These are phyloP conservation scores for Termitomyces sp. DNA, from an alignment of 768 basidiomycete genomes.

Conservation along the genomic window DNA sequence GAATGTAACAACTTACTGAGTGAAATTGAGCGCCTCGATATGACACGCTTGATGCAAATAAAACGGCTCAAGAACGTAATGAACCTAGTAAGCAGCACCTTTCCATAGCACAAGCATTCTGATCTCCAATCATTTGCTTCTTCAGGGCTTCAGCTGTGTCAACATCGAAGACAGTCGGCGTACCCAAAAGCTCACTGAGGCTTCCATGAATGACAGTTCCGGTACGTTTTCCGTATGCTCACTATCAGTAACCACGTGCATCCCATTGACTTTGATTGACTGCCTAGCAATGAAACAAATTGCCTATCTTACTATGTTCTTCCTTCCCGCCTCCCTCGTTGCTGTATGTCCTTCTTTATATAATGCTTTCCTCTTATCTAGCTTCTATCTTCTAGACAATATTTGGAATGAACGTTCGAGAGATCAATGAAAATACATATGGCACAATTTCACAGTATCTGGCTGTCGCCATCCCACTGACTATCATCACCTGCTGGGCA, in stretches of 20 bases:
- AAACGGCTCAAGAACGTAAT: conserved; percentile 45
- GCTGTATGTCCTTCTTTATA: conserved; percentile 23
- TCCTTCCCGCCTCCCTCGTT: conserved; percentile 49
- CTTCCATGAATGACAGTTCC: conserved; percentile 36
- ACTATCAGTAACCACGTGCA: background rate
- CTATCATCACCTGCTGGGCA: conserved; percentile 37
- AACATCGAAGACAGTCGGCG: conserved; percentile 41
- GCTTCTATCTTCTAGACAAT: conserved; percentile 26
- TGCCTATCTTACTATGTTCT: conserved; percentile 55
- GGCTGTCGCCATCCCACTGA: conserved; percentile 33
- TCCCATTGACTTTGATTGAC: background rate
- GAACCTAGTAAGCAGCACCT: conserved; percentile 29
- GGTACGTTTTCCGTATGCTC: conserved; percentile 17
- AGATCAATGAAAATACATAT: conserved; percentile 26
- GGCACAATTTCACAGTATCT: conserved; percentile 33
- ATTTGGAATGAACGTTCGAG: conserved; percentile 52
- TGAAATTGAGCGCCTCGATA: conserved; percentile 45
- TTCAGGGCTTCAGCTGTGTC: conserved; percentile 40
- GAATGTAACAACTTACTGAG: conserved; percentile 42
- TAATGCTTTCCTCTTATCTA: background rate
- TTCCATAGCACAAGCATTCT: background rate
- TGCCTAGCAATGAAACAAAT: conserved; percentile 43
- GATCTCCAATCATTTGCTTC: background rate
- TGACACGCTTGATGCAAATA: conserved; percentile 33
- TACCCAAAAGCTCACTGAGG: conserved; percentile 34